phyloP scores from a whole-genome alignment of 1,284 basidiomycete species.

The Phellinidium pouzarii region DNA sequence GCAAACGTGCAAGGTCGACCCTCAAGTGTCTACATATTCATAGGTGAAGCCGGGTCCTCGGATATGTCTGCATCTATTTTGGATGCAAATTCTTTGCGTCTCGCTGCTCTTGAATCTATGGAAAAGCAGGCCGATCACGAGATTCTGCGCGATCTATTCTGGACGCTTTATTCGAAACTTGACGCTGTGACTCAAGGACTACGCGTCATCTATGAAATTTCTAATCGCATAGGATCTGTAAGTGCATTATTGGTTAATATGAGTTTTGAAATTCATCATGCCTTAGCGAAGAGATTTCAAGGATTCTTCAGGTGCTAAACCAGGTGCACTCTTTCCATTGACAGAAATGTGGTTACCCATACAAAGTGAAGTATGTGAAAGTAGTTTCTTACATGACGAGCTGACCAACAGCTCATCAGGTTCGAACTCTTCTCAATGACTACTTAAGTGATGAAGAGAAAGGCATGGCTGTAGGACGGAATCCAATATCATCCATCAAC shows the following conservation, averaged over 20 bases:
- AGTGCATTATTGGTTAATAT: slow-evolving; percentile 27
- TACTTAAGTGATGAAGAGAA: slow-evolving; percentile 89
- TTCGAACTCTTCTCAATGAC: slow-evolving; percentile 81
- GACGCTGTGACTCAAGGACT: slow-evolving; percentile 94
- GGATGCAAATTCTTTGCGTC: slow-evolving; percentile 49
- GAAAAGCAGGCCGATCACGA: slow-evolving; percentile 76
- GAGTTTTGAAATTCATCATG: slow-evolving; percentile 7
- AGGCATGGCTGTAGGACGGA: slow-evolving; percentile 68
- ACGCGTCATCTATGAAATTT: slow-evolving; percentile 87
- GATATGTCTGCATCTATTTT: slow-evolving; percentile 23
- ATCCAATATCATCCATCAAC: slow-evolving; percentile 89
- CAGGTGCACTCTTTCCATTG: slow-evolving; percentile 69
- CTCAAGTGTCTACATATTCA: slow-evolving; percentile 46
- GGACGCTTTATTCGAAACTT: slow-evolving; percentile 96
- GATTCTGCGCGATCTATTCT: slow-evolving; percentile 89
- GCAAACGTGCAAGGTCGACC: slow-evolving; percentile 24
- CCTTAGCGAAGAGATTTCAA: slow-evolving; percentile 78
- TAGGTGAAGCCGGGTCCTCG: slow-evolving; percentile 29
- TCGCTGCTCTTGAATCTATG: slow-evolving; percentile 74
- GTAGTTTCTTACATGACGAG: slow-evolving; percentile 13
- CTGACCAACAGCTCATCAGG: slow-evolving; percentile 37
- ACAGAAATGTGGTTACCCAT: slow-evolving; percentile 90
- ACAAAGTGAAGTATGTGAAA: slow-evolving; percentile 69
- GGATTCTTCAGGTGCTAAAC: slow-evolving; percentile 72
- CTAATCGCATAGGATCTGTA: slow-evolving; percentile 82